phyloP scores from a whole-genome alignment of 306 rosid genomes.

The Pueraria montana region DNA sequence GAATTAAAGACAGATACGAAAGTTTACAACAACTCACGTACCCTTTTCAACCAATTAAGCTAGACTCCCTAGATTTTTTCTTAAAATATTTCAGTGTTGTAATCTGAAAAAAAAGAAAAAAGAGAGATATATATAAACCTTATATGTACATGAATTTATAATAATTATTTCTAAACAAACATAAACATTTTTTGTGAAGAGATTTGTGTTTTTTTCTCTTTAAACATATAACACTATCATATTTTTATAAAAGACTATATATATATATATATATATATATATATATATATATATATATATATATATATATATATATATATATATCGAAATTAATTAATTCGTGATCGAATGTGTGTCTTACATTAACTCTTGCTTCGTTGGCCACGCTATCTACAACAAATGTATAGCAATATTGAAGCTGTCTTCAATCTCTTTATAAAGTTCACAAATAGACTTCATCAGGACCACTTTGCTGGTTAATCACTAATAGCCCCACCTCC shows the following conservation, averaged over 20 bases:
- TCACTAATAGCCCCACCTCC: constrained; percentile 43
- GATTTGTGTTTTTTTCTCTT: neutral
- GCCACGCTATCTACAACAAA: constrained; percentile 40
- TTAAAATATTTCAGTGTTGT: neutral
- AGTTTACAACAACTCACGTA: too few relatives aligned
- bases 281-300: too few relatives aligned
- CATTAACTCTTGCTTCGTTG: constrained; percentile 58
- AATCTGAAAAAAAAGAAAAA: neutral
- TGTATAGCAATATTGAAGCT: constrained; percentile 29
- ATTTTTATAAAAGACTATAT: too few relatives aligned
- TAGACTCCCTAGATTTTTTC: too few relatives aligned
- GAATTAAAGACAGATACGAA: too few relatives aligned
- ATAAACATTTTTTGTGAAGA: neutral
- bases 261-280: too few relatives aligned
- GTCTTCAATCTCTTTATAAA: constrained; percentile 19
- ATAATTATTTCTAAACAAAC: neutral
- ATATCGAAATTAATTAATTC: neutral
- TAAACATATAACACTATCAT: neutral
- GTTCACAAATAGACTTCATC: neutral
- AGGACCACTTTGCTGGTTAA: constrained; percentile 61
- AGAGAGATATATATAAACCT: neutral
- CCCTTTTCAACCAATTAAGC: too few relatives aligned
- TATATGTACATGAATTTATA: neutral
- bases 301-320: too few relatives aligned
- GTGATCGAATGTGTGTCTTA: constrained; percentile 19